Conservation (phyloP, 2,329 filamentous ascomycete genomes). For the Hymenoscyphus fraxineus region DNA sequence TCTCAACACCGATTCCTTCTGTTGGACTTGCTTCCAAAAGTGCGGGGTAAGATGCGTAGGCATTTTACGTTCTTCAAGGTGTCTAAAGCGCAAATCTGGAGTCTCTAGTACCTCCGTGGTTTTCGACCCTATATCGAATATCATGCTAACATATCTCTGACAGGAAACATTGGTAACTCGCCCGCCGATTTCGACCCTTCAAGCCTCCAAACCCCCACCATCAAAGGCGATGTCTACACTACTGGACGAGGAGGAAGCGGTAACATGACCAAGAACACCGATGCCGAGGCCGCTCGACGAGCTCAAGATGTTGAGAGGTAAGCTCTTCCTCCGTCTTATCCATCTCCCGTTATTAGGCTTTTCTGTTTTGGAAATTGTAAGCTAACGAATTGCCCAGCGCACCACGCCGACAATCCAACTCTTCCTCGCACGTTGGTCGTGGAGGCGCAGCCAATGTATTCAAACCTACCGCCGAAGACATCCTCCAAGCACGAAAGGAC, state of each 20-base stretch:
- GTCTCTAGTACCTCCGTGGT: neutral
- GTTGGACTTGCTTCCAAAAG: neutral
- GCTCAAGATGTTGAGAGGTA: conserved; percentile 79
- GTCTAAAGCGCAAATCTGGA: neutral
- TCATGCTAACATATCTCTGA: neutral
- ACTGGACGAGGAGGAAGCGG: conserved; percentile 85
- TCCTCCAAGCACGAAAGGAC: conserved; percentile 31
- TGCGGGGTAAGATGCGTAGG: neutral
- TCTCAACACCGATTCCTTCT: neutral
- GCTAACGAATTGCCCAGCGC: conserved; percentile 13
- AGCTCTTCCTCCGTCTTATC: conserved; percentile 28
- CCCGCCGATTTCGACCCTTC: conserved; percentile 48
- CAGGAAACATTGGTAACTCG: conserved; percentile 62
- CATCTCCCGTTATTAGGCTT: neutral
- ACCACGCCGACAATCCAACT: conserved; percentile 51
- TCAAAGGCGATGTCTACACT: conserved; percentile 81
- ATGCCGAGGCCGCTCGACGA: conserved; percentile 68
- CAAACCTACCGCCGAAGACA: conserved; percentile 40
- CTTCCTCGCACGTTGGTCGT: conserved; percentile 64
- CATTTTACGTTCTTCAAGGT: neutral
- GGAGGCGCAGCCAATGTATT: conserved; percentile 73
- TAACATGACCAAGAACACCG: conserved; percentile 76
- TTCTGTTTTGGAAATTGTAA: neutral
- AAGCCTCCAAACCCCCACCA: conserved; percentile 75
- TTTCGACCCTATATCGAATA: conserved; percentile 1